Conservation (phyloP, 257 asterid genomes). For the Penstemon davidsonii region DNA sequence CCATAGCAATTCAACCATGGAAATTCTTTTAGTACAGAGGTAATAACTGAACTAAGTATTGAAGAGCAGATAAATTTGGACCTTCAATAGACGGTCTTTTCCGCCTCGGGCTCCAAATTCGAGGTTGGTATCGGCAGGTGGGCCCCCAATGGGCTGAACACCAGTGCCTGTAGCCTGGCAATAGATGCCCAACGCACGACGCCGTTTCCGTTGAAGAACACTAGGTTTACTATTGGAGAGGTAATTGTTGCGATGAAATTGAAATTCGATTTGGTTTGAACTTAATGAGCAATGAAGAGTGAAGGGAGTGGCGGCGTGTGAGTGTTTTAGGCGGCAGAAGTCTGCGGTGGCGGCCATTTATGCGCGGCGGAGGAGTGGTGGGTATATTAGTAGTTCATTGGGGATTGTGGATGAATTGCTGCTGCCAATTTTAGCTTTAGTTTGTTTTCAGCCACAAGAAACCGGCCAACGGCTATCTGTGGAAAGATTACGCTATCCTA, state of each 20-base stretch:
- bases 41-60: not conserved
- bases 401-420: not conserved
- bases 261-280: conserved; percentile 23
- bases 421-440: conserved; percentile 14
- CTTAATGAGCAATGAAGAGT: conserved; percentile 17
- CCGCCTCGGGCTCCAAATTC: conserved; percentile 60
- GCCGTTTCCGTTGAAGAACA: conserved; percentile 28
- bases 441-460: conserved; percentile 33
- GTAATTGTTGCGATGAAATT: conserved; percentile 21
- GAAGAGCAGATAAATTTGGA: not conserved
- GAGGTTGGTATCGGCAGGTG: conserved; percentile 39
- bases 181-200: conserved; percentile 31
- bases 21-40: not conserved
- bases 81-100: conserved; percentile 85
- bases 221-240: conserved; percentile 15
- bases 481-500: not conserved
- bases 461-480: conserved; percentile 24
- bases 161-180: conserved; percentile 52
- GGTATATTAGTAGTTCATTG: not conserved
- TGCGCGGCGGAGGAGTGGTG: conserved; percentile 24
- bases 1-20: not conserved
- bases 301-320: conserved; percentile 23
- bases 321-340: conserved; percentile 32
- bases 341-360: conserved; percentile 46
- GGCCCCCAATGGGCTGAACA: conserved; percentile 35